phyloP scores from a whole-genome alignment of 2,329 filamentous ascomycete genomes.

The Aureobasidium mangrovei region DNA sequence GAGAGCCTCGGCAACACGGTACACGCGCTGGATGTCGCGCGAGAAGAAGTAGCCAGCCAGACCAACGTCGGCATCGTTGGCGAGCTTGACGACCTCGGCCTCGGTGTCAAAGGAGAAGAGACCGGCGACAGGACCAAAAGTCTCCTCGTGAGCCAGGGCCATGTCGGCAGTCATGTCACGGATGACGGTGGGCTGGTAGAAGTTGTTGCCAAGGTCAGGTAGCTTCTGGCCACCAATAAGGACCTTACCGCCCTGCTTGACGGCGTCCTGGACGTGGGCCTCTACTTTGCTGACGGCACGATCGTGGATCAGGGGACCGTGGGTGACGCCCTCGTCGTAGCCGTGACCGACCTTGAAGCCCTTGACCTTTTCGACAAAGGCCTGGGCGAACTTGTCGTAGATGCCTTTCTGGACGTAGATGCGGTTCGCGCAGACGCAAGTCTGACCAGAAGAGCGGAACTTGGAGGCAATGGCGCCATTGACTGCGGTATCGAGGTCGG shows the following conservation, averaged over 20 bases:
- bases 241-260: slow-evolving; percentile 66
- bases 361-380: slow-evolving; percentile 63
- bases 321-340: slow-evolving; percentile 61
- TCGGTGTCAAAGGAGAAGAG: slow-evolving; percentile 84
- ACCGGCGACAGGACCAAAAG: slow-evolving; percentile 87
- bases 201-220: slow-evolving; percentile 69
- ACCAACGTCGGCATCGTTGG: slow-evolving; percentile 76
- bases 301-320: slow-evolving; percentile 78
- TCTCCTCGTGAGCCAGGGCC: slow-evolving; percentile 80
- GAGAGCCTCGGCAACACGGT: slow-evolving; percentile 54
- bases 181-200: slow-evolving; percentile 83
- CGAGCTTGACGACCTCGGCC: slow-evolving; percentile 74
- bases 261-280: slow-evolving; percentile 69
- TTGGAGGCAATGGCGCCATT: slow-evolving; percentile 76
- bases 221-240: slow-evolving; percentile 66
- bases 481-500: slow-evolving; percentile 78
- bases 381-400: slow-evolving; percentile 64
- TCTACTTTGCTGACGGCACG: slow-evolving; percentile 74
- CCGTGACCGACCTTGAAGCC: slow-evolving; percentile 68
- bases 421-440: slow-evolving; percentile 73
- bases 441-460: slow-evolving; percentile 91
- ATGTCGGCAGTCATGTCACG: slow-evolving; percentile 79
- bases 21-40: slow-evolving; percentile 48
- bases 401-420: slow-evolving; percentile 71
- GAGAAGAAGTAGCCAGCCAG: slow-evolving; percentile 93